phyloP scores from a whole-genome alignment of 108 stramenopile genomes.

The Fragilariopsis cylindrus region DNA sequence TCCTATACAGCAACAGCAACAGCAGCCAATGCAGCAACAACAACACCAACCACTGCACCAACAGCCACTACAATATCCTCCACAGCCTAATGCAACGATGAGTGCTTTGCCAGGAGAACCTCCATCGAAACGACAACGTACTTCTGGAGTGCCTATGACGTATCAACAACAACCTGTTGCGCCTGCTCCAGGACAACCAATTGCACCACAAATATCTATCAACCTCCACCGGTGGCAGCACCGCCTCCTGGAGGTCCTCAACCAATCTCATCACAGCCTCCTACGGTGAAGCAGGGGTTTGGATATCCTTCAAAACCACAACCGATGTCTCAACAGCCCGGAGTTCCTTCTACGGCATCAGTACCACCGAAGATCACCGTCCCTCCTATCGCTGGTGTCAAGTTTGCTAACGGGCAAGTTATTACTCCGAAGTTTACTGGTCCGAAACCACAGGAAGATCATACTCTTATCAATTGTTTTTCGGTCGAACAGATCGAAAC shows the following conservation, averaged over 20 bases:
- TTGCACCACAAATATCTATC: conserved; percentile 51
- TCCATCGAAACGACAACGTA: conserved; percentile 40
- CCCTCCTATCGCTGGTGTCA: conserved; percentile 51
- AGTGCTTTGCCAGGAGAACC: conserved; percentile 24
- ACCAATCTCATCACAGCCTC: conserved; percentile 21
- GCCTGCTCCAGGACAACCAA: conserved; percentile 31
- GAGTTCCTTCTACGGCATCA: background rate
- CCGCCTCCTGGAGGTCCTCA: conserved; percentile 13
- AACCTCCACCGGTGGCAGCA: conserved; percentile 27
- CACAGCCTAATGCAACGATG: conserved; percentile 3
- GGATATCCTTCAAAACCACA: conserved; percentile 10
- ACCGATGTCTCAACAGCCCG: conserved; percentile 21
- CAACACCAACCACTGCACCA: conserved; percentile 42
- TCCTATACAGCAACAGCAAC: conserved; percentile 22
- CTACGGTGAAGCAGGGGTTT: background rate
- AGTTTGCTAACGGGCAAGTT: conserved; percentile 73
- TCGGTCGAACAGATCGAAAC: conserved; percentile 90
- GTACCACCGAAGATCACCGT: conserved; percentile 18
- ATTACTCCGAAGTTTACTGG: conserved; percentile 69
- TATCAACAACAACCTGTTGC: conserved; percentile 23
- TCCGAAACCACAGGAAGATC: conserved; percentile 92
- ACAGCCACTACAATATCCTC: conserved; percentile 34
- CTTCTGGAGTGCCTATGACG: conserved; percentile 18
- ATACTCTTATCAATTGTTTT: conserved; percentile 94
- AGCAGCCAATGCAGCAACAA: conserved; percentile 19